Base-by-base conservation (phyloP, 2,329 filamentous ascomycete species). In the Pestalotiopsis sp. region DNA sequence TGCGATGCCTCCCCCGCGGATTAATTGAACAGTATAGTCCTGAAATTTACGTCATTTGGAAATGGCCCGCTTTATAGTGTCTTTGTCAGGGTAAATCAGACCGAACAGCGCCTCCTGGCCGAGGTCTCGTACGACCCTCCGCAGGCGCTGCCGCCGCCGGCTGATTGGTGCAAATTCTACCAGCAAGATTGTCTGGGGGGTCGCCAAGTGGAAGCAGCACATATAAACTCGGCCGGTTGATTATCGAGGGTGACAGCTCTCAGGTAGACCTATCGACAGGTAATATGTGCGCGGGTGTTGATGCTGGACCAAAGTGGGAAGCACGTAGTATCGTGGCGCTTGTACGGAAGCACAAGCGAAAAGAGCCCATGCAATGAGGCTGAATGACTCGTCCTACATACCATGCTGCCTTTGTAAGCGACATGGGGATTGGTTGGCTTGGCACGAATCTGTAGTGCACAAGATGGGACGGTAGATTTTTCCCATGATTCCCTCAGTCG, bases 31-130 rank as follows among this genome's bases (percentile, higher is more conserved):
- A n/a, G 17, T 59, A 66, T 56, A 56, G 27, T 66, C 65, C 65
- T 66, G 65, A 63, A 67, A 56, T 67, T 67, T 62, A 63, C 66
- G 58, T 67, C 66, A 67, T 63, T 56, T 63, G 59, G 57, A 12
- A n/a, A 14, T 63, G 66, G 49, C 66, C 66, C 66, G 59, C 66
- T 67, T 67, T 67, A 67, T 36, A 67, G 66, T 67, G 66, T 63
- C 58, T 61, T 57, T 63, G 66, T 66, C 17, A 66, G 65, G 65
- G 58, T 66, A 66, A 61, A 66, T 66, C 65, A 38, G 65, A 59
- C 36, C 31, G 45, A 66, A 9, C 4, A 36, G 40, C 36, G 17
- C 27, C 41, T 56, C 59, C 59, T 66, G 23, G 45, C 31, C 63
- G n/a, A 56, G 49, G 14, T 38, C 63, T 57, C 45, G 41, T 57